Evolutionary conservation across 2,329 filamentous ascomycete genomes (phyloP), one percentile per base, ranked within the genome.

Genomic region (Microdochium bolleyi): DNA sequence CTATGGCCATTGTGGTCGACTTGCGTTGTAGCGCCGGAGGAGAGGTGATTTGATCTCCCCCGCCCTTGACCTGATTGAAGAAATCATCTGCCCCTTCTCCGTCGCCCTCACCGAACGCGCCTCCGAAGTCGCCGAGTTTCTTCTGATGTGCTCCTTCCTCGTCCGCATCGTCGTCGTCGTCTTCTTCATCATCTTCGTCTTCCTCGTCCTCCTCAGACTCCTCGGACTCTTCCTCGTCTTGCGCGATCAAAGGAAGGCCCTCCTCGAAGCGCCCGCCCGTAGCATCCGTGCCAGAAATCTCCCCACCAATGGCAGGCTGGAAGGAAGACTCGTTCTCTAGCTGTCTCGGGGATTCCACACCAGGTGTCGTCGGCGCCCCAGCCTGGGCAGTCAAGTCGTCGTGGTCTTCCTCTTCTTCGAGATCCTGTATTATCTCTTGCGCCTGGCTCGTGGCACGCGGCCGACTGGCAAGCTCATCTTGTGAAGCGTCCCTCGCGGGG

Each of bases 1-100:
- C 71, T 53, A 89, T 70, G 1, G 86, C 84, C 65, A 89, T 82
- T 61, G 78, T 76, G 0, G 87, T 90, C 21, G 84, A 86, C 65
- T 89, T 89, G 53, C 86, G 78, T 58, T 83, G 77, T n/a, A 89
- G 59, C 1, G 66, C 53, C 38, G 61, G 64, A 3, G n/a, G 21
- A 8, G 41, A 24, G 44, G 62, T 65, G 46, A 58, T 55, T 3
- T 56, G 60, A 38, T 61, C 58, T 16, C 65, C 59, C n/a, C 58
- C 58, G 3, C 60, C 61, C 48, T 72, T 68, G 59, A 79, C 68
- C 52, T 82, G 75, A 49, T 69, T 72, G 61, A 88, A 89, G 59
- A 89, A 89, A 56, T 83, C 82, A 53, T 80, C 79, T 1, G 73
- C 74, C 9, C 76, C 78, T 27, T 73, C 75, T 2, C 67, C 69